Base-by-base conservation (phyloP, 176 grass and related monocot species). In the Ensete glaucum region DNA sequence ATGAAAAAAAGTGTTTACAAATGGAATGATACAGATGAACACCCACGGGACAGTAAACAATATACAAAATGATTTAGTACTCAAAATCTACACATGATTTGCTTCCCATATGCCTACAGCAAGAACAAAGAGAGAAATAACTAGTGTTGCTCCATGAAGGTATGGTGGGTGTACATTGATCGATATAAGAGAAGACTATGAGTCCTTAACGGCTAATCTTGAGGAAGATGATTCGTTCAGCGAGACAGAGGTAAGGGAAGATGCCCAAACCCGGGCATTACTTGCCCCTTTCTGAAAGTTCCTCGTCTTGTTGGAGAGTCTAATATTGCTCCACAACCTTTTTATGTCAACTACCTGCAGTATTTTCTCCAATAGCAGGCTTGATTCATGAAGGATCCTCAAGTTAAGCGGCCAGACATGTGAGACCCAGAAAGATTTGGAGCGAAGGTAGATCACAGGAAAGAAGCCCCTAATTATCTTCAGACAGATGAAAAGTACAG, bases 181-280 rank as follows among this genome's bases (percentile, higher is more conserved):
- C 17, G 17, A n/a, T 9, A 50, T n/a, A 50, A 20, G 67, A n/a
- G 16, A 20, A 20, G 11, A 70, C 51, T 70, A 19, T 5, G 67
- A 16, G 15, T 51, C 67, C 2, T 4, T 52, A 20, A 70, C 43
- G 9, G 9, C 3, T 70, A 52, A 17, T 50, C 51, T 70, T 21
- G 67, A 52, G 19, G 88, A 82, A n/a, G 94, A 91, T 9, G 84
- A 57, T 83, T 98, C 84, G 52, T 90, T 88, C 9, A 93, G 82
- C 50, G 94, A 93, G 80, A 98, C 90, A 51, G 93, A 96, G 76
- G 93, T 15, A 89, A 96, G 85, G 1, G 88, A 89, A 53, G 94
- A 93, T 54, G 94, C 90, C 94, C 90, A 98, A 34, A 85, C 90
- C 22, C 85, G 83, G 20, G 94, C 94, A 76, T 90, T 98, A 69